Conservation (phyloP, 1,139 yeast genomes). For the Tardiomyces digboiensis region DNA sequence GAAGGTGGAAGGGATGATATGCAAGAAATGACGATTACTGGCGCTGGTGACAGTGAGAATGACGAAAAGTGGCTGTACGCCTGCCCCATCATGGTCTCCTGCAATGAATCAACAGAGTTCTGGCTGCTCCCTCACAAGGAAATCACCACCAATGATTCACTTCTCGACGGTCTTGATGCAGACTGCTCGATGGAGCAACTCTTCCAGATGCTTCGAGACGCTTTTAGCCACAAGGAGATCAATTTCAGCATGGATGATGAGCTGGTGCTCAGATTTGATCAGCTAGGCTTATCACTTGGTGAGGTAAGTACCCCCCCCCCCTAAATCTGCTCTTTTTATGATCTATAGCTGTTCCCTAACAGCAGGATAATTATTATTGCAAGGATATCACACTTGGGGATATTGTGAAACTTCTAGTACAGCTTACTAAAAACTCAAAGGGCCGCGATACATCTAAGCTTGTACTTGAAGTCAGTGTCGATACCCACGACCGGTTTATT, state of each 20-base stretch:
- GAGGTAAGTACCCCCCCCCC: no score
- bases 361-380: slow-evolving; percentile 15
- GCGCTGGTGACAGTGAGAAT: neutral
- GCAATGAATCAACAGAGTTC: neutral
- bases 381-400: slow-evolving; percentile 16
- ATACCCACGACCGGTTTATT: slow-evolving; percentile 12
- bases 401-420: slow-evolving; percentile 12
- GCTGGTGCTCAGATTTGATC: slow-evolving; percentile 12
- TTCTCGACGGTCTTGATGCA: neutral
- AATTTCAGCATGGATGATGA: slow-evolving; percentile 11
- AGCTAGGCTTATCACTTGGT: slow-evolving; percentile 12
- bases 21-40: neutral
- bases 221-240: slow-evolving; percentile 6
- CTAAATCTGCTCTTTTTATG: neutral
- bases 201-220: slow-evolving; percentile 12
- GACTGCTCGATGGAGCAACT: slow-evolving; percentile 10
- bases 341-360: slow-evolving; percentile 3
- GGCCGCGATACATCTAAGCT: slow-evolving; percentile 5
- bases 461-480: slow-evolving; percentile 9
- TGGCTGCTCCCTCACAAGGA: neutral
- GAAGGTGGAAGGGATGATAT: neutral
- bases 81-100: neutral
- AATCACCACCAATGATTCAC: neutral
- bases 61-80: neutral
- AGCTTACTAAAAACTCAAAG: slow-evolving; percentile 8